Percentiles rank a stretch among this genome's conserved stretches.
These are phyloP conservation scores for Hypoxylon sp. DNA, from an alignment of 2,329 filamentous ascomycete species.

Conservation along the genomic window DNA sequence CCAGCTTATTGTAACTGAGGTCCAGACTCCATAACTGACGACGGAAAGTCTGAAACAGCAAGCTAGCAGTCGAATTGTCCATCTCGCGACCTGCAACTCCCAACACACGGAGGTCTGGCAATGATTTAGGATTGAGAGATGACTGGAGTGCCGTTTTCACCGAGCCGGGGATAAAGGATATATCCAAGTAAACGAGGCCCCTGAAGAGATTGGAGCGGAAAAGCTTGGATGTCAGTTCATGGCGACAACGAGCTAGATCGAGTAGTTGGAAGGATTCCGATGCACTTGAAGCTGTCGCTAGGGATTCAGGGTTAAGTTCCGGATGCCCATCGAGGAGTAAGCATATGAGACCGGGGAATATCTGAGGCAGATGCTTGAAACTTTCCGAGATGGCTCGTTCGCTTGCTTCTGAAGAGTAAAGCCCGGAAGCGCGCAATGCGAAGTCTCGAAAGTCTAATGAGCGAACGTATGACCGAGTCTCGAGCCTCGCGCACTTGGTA, in stretches of 20 bases:
- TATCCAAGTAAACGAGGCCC: slow-evolving; percentile 64
- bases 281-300: slow-evolving; percentile 46
- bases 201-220: slow-evolving; percentile 55
- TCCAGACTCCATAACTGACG: slow-evolving; percentile 69
- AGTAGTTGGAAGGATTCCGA: slow-evolving; percentile 55
- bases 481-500: slow-evolving; percentile 51
- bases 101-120: slow-evolving; percentile 64
- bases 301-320: slow-evolving; percentile 58
- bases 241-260: slow-evolving; percentile 59
- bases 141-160: slow-evolving; percentile 54
- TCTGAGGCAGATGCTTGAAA: slow-evolving; percentile 54
- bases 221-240: slow-evolving; percentile 57
- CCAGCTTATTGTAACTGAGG: slow-evolving; percentile 64
- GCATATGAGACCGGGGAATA: slow-evolving; percentile 61
- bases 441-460: slow-evolving; percentile 63
- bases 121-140: slow-evolving; percentile 50
- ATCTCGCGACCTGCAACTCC: slow-evolving; percentile 64
- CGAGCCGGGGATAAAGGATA: slow-evolving; percentile 64
- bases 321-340: slow-evolving; percentile 63
- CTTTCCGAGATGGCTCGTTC: slow-evolving; percentile 55
- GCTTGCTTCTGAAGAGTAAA: slow-evolving; percentile 56
- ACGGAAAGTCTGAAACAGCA: slow-evolving; percentile 53
- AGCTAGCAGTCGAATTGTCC: slow-evolving; percentile 55
- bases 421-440: slow-evolving; percentile 56
- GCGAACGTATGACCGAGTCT: slow-evolving; percentile 59